Conservation (phyloP, 768 basidiomycete genomes). For the Amanita rimosa region DNA sequence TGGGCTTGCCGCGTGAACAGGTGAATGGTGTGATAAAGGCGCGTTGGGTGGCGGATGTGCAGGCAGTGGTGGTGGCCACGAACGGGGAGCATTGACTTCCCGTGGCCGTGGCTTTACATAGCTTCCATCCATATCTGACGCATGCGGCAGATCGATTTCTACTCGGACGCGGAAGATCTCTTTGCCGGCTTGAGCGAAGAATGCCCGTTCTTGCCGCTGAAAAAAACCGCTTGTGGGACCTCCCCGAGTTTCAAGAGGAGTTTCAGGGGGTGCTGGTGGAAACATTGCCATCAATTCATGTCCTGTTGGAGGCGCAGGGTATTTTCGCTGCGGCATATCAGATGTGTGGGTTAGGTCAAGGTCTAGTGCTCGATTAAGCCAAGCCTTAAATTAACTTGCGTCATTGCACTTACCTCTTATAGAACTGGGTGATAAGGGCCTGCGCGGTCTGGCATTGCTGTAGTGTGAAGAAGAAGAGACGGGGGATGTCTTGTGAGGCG, state of each 20-base stretch:
- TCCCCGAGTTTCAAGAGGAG: slow-evolving; percentile 40
- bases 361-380: slow-evolving; percentile 26
- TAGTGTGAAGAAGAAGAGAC: slow-evolving; percentile 15
- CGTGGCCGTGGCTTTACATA: slow-evolving; percentile 14
- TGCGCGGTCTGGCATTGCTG: slow-evolving; percentile 20
- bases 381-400: not conserved
- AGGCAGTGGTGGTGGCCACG: slow-evolving; percentile 13
- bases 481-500: slow-evolving; percentile 18
- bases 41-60: slow-evolving; percentile 14
- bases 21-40: slow-evolving; percentile 22
- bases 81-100: slow-evolving; percentile 13
- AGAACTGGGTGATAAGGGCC: slow-evolving; percentile 54
- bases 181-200: slow-evolving; percentile 69
- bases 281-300: slow-evolving; percentile 84
- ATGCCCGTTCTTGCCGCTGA: slow-evolving; percentile 65
- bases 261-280: slow-evolving; percentile 55
- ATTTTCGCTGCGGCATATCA: slow-evolving; percentile 41
- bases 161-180: slow-evolving; percentile 69
- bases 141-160: slow-evolving; percentile 47
- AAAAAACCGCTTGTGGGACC: slow-evolving; percentile 68
- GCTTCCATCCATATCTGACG: slow-evolving; percentile 17
- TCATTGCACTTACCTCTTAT: slow-evolving; percentile 36
- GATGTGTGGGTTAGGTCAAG: slow-evolving; percentile 49
- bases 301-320: slow-evolving; percentile 68
- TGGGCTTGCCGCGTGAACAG: slow-evolving; percentile 19